Base-by-base conservation (phyloP, 164 flowering plant species). In the Warburgia ugandensis region DNA sequence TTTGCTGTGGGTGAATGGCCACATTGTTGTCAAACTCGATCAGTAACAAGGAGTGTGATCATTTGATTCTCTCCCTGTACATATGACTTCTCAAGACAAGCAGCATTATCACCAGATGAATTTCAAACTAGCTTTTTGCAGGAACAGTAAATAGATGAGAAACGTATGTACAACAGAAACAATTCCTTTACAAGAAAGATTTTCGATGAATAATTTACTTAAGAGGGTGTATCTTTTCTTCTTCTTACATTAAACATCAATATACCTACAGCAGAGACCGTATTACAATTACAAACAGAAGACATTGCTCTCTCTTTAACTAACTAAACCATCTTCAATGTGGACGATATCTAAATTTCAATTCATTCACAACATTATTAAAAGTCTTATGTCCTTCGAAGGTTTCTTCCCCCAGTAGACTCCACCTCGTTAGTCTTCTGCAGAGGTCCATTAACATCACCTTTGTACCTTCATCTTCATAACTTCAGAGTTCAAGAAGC, bases 391-490 rank as follows among this genome's bases (percentile, higher is more conserved):
- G 19, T 45, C 67, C 53, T 43, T 62, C 51, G 29, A 63, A 63
- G 12, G 59, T 52, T 44, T 70, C 76, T 59, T 48, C 21, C 42
- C 73, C 79, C 66, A 69, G 76, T 57, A 60, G 62, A 56, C 65
- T 70, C 95, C 88, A 86, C 22, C 54, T 61, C 30, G 54, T 43
- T 54, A 81, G 43, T 70, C 86, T 77, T 42, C 4, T 48, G 13
- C 30, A 52, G 16, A 83, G 73, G 64, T 83, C 83, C 29, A 33
- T 59, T 25, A 65, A 29, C 62, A 66, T 65, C 45, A 17, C 25
- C 41, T 31, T 36, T 40, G 36, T 63, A 29, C 56, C 68, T 17
- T 45, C 52, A 46, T 52, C 60, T 49, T 55, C 54, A 14, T 60
- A 60, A 4, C 33, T 26, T 19, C 38, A 29, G 26, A 64, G 45